Evolutionary conservation across 495 filamentous ascomycete genomes (phyloP), one percentile per base, ranked within the genome.

Genomic region (Xylaria cubensis): DNA sequence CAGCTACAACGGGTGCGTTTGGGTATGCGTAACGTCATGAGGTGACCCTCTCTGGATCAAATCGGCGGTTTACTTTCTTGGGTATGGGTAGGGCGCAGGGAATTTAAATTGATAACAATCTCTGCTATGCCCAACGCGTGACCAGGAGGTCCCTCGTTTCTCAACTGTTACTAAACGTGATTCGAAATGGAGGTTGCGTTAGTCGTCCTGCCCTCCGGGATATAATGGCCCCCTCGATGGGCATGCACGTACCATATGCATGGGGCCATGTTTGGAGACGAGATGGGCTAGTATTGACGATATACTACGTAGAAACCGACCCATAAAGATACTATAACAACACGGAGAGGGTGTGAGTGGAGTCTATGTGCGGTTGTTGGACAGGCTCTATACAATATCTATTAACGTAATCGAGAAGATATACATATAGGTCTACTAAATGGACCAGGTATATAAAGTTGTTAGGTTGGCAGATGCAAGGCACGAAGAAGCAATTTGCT

Each of bases 51-150:
- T 55, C 32, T 53, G 48, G 48, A 55, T 32, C 19, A 67, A 39
- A 39, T 21, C 32, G 48, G 26, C 64, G 64, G 65, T 67, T 67
- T 67, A 56, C 65, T 56, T n/a, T 42, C 44, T 67, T 56, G n/a
- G 65, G 65, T 21, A 21, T 67, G 34, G 50, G 26, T 21, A 44
- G 36, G 32, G 50, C 65, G n/a, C 34, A 42, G 48, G 32, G 50
- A 41, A 44, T 24, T 56, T 51, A 42, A 21, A 17, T 50, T 56
- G 21, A 56, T 44, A 42, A 53, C 1, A 15, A 46, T 24, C 26
- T 41, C 9, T 67, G 8, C 42, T 29, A 51, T 67, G 10, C 29
- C 56, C 36, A 26, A 56, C 34, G 42, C 19, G 24, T 26, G 34
- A 42, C 44, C 34, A 29, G 65, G 36, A 21, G 2, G 1, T 7